Percentiles rank a stretch among this genome's conserved stretches.
These are phyloP conservation scores for Curvularia eragrostidis DNA, from an alignment of 2,329 filamentous ascomycete species.

Conservation along the genomic window DNA sequence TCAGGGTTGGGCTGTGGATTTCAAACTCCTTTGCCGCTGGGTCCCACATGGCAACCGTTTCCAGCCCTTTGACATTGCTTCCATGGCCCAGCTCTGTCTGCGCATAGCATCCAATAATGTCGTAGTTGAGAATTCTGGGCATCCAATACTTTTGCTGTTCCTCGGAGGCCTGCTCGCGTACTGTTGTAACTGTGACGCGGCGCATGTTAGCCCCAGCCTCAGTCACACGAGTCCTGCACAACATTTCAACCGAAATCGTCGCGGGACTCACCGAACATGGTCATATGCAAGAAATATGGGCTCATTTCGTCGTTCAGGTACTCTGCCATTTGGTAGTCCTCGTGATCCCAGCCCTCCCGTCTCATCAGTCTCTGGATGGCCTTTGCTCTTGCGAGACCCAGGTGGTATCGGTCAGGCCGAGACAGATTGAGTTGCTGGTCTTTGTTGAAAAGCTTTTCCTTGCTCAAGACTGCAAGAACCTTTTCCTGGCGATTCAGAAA, in stretches of 20 bases:
- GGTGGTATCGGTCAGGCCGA: slow-evolving; percentile 59
- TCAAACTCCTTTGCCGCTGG: slow-evolving; percentile 55
- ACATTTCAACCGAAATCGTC: slow-evolving; percentile 8
- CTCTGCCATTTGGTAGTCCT: slow-evolving; percentile 60
- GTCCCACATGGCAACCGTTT: slow-evolving; percentile 58
- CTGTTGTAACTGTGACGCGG: slow-evolving; percentile 49
- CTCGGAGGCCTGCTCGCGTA: slow-evolving; percentile 58
- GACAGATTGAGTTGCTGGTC: slow-evolving; percentile 59
- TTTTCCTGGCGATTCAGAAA: slow-evolving; percentile 58
- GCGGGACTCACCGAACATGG: slow-evolving; percentile 55
- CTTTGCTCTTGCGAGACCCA: slow-evolving; percentile 61
- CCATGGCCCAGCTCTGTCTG: slow-evolving; percentile 62
- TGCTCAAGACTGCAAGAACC: slow-evolving; percentile 54
- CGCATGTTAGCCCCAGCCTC: slow-evolving; percentile 29
- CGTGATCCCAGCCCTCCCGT: slow-evolving; percentile 56
- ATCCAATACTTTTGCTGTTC: slow-evolving; percentile 59
- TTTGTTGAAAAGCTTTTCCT: slow-evolving; percentile 59
- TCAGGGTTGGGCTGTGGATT: slow-evolving; percentile 60
- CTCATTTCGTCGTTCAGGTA: slow-evolving; percentile 62
- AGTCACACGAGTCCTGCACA: slow-evolving; percentile 25
- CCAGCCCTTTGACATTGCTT: slow-evolving; percentile 60
- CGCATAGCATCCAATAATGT: slow-evolving; percentile 61
- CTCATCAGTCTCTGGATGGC: slow-evolving; percentile 55
- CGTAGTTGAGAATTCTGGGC: slow-evolving; percentile 57
- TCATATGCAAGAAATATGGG: slow-evolving; percentile 60